phyloP scores from a whole-genome alignment of 1,284 basidiomycete species.

The Ganoderma boninense region DNA sequence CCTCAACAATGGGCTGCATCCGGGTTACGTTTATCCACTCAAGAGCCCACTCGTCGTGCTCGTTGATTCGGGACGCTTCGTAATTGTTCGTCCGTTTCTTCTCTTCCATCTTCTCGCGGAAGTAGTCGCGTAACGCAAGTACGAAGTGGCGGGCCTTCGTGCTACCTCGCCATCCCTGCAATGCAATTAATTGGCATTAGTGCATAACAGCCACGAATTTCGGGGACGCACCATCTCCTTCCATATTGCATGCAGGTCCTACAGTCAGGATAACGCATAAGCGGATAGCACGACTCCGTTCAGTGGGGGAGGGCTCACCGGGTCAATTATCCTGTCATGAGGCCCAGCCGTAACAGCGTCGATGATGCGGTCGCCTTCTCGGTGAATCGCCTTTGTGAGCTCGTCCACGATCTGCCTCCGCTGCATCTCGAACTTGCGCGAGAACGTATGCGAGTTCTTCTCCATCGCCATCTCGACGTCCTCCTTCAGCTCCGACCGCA shows the following conservation, averaged over 20 bases:
- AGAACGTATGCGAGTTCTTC: constrained; percentile 38
- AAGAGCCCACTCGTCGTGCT: constrained; percentile 48
- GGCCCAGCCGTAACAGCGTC: constrained; percentile 39
- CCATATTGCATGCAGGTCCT: constrained; percentile 39
- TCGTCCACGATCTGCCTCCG: constrained; percentile 35
- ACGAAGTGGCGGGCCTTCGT: constrained; percentile 45
- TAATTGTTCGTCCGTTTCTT: not conserved
- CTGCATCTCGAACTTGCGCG: constrained; percentile 42
- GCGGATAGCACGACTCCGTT: no score
- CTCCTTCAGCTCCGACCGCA: constrained; percentile 5
- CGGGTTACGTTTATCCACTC: constrained; percentile 50
- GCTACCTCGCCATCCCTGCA: constrained; percentile 41
- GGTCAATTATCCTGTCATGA: constrained; percentile 41
- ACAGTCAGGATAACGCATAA: no score
- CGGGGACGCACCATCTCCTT: constrained; percentile 37
- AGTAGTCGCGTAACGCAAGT: constrained; percentile 45
- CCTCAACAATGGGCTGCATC: constrained; percentile 53
- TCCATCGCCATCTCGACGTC: constrained; percentile 28
- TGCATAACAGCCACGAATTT: no score
- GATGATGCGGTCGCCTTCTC: constrained; percentile 39
- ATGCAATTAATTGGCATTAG: no score
- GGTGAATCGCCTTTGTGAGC: constrained; percentile 30
- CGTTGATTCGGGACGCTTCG: not conserved
- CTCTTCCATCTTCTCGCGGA: constrained; percentile 31
- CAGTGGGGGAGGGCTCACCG: constrained; percentile 29